Conservation (phyloP, 2,329 filamentous ascomycete genomes). For the Aspergillus pseudotamarii region DNA sequence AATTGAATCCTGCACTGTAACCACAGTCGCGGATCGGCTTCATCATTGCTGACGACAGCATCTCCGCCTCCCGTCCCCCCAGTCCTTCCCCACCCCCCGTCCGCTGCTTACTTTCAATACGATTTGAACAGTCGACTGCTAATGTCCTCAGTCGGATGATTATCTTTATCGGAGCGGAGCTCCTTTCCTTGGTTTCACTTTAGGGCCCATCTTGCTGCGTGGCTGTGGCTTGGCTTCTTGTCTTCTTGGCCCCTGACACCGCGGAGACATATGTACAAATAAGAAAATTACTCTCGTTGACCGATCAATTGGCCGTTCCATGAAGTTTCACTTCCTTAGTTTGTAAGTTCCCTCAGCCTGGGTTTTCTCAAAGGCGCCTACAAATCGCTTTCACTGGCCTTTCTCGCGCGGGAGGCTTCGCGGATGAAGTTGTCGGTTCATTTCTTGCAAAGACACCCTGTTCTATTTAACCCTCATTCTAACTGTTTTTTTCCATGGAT, state of each 20-base stretch:
- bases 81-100: not conserved
- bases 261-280: not conserved
- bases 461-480: not conserved
- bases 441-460: not conserved
- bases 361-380: not conserved
- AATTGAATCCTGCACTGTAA: not conserved
- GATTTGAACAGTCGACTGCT: no score
- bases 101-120: not conserved
- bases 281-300: not conserved
- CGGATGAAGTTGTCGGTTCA: not conserved
- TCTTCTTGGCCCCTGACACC: not conserved
- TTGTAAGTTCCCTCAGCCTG: not conserved
- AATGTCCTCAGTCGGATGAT: not conserved
- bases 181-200: not conserved
- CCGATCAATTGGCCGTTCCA: not conserved
- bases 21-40: constrained; percentile 1
- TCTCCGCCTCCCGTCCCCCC: not conserved
- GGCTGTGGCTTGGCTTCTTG: not conserved
- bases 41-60: constrained; percentile 4
- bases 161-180: constrained; percentile 1
- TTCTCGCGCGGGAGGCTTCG: not conserved
- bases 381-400: not conserved
- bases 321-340: not conserved
- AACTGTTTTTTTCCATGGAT: not conserved
- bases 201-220: not conserved